Evolutionary conservation across 2,329 filamentous ascomycete genomes (phyloP), one percentile per base, ranked within the genome.

Genomic region (Diaporthe batatas): DNA sequence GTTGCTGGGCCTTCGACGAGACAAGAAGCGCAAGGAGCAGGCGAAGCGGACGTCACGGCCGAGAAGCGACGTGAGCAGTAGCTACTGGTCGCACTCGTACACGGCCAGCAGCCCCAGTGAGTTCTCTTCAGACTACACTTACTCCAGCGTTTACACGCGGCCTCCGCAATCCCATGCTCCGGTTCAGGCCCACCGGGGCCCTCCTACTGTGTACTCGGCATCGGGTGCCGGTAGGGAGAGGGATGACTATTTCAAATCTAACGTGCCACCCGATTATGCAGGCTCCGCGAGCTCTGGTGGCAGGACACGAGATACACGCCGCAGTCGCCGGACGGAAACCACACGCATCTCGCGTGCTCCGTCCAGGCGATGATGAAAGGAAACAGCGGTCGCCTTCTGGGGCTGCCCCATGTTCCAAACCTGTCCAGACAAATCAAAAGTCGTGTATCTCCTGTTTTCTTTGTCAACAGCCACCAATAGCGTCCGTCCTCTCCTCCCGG

Each of bases 1-100:
- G 55, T 80, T 91, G 72, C 84, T 91, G 75, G 89, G 89, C 73
- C 78, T 91, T 58, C 81, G 79, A 75, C 84, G 84, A 74, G 84
- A 88, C 78, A 84, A 87, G 75, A 87, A 87, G 81, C 83, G 84
- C 71, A 79, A 79, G 72, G 81, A 84, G 77, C 78, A 82, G 51
- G 75, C 79, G 62, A 82, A 81, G 64, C 71, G 73, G 57, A 44
- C 70, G 32, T 72, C 73, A 54, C 71, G 73, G 51, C 77, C 84
- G 23, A 80, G 84, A 72, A 86, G 85, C 83, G 79, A 86, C 77
- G 76, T 82, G 75, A 82, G 83, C 79, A 88, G 88, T 81, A 86
- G 83, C 79, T 87, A 88, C 79, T 89, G 84, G 68, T 86, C 86
- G 75, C 86, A 87, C 78, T 87, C 85, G 68, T 90, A 89, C 80